These are phyloP conservation scores for Fomitopsis pulvina DNA, from an alignment of 768 basidiomycete species.

Conservation along the genomic window DNA sequence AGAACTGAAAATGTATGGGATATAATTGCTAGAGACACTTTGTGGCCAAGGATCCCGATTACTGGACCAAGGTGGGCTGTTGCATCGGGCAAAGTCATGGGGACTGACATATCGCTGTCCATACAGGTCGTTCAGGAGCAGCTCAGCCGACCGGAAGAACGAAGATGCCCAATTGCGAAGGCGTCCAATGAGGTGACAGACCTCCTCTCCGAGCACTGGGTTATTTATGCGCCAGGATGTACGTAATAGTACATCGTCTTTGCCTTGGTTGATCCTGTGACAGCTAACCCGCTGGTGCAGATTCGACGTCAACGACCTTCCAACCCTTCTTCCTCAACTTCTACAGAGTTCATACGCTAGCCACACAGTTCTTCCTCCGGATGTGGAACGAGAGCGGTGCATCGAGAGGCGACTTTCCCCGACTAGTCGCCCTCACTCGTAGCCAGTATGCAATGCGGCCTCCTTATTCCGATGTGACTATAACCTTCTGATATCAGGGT, in stretches of 20 bases:
- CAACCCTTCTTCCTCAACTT: constrained; percentile 88
- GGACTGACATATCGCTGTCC: neutral
- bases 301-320: constrained; percentile 75
- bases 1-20: neutral
- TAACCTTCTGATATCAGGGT: constrained; percentile 40
- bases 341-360: constrained; percentile 71
- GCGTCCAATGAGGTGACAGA: constrained; percentile 86
- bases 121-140: constrained; percentile 72
- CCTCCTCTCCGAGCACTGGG: constrained; percentile 79
- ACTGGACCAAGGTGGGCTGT: constrained; percentile 58
- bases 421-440: constrained; percentile 69
- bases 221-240: constrained; percentile 83
- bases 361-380: constrained; percentile 80
- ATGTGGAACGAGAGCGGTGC: constrained; percentile 92
- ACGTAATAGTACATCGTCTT: constrained; percentile 27
- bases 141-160: constrained; percentile 60
- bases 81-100: neutral
- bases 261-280: constrained; percentile 3
- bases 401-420: constrained; percentile 64
- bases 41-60: constrained; percentile 60
- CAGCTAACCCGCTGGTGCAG: constrained; percentile 27
- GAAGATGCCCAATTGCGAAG: constrained; percentile 76
- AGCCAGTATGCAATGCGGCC: constrained; percentile 70
- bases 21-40: constrained; percentile 48
- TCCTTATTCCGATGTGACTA: neutral